Evolutionary conservation across 768 basidiomycete species (phyloP).

Genomic region (Candolleomyces eurysporus): DNA sequence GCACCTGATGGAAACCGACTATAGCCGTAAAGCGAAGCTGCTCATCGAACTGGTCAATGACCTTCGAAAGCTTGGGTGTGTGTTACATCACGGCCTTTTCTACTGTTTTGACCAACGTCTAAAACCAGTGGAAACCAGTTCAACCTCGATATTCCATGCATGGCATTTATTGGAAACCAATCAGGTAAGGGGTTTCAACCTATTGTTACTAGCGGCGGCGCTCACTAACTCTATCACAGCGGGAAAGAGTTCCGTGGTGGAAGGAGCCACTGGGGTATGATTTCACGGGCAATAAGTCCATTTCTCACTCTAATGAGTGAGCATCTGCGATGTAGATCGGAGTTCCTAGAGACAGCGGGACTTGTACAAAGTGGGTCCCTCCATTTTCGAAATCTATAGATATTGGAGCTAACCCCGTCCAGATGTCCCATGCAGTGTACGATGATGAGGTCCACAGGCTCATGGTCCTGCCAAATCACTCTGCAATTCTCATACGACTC

Average conservation of each 20-base stretch:
- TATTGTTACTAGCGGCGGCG: background rate
- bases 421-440: slow-evolving; percentile 55
- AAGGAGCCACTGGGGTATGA: slow-evolving; percentile 54
- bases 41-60: slow-evolving; percentile 9
- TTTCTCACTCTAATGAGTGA: background rate
- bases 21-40: slow-evolving; percentile 1
- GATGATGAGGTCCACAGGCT: slow-evolving; percentile 35
- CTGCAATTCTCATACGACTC: slow-evolving; percentile 20
- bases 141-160: slow-evolving; percentile 47
- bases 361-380: slow-evolving; percentile 49
- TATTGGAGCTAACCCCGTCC: slow-evolving; percentile 11
- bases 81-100: background rate
- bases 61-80: slow-evolving; percentile 3
- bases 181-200: slow-evolving; percentile 36
- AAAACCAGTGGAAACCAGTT: slow-evolving; percentile 11
- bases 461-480: slow-evolving; percentile 46
- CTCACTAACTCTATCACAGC: slow-evolving; percentile 28
- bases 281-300: background rate
- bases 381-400: no score
- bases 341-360: slow-evolving; percentile 61
- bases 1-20: background rate
- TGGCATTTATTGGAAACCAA: slow-evolving; percentile 56
- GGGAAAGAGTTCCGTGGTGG: slow-evolving; percentile 60
- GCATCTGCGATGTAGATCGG: slow-evolving; percentile 39
- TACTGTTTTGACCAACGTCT: background rate